Evolutionary conservation across 345 rosid species (phyloP), one percentile per base, ranked within the genome.

Genomic region (Melaleuca alternifolia): DNA sequence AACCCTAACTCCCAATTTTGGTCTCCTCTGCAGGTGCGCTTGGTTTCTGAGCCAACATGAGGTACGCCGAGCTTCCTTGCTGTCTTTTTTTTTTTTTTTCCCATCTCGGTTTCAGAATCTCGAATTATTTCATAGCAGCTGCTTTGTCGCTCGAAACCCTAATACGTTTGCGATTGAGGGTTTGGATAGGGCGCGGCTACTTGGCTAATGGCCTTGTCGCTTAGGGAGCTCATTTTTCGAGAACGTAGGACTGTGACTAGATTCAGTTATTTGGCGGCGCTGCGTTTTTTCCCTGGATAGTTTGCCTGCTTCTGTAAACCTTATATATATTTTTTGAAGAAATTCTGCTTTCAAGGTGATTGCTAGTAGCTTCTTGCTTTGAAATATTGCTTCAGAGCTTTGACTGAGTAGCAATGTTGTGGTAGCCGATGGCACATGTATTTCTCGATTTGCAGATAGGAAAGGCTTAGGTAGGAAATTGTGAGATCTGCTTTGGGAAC

Each of bases 1-100:
- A 71, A 7, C 81, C 79, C 81, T 37, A 37, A 71, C 26, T 71
- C 81, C 81, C 26, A 1, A 7, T 71, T 84, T 2, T 44, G 11
- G 65, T 50, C 85, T 86, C 8, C 5, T 61, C 84, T 51, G 87
- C 86, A 90, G 90, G 84, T 91, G 62, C 86, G 51, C 65, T 87
- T 11, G n/a, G 71, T 82, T 83, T 30, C 85, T 88, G 87, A 83
- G 75, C 84, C 88, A 91, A 52, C 51, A 93, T 93, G 94, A 92
- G 92, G 95, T 92, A 85, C 53, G 50, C 65, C 84, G 48, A 8
- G 7, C 48, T 50, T 86, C 83, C 82, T 83, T 83, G 15, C 41
- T 50, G 75, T 13, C n/a, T 65, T 65, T 50, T 50, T n/a, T 7
- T 37, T 65, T 65, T 50, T 50, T n/a, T 7, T 3, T 33, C 48